phyloP scores from a whole-genome alignment of 495 filamentous ascomycete species.

The Hypoxylon crocopeplum region DNA sequence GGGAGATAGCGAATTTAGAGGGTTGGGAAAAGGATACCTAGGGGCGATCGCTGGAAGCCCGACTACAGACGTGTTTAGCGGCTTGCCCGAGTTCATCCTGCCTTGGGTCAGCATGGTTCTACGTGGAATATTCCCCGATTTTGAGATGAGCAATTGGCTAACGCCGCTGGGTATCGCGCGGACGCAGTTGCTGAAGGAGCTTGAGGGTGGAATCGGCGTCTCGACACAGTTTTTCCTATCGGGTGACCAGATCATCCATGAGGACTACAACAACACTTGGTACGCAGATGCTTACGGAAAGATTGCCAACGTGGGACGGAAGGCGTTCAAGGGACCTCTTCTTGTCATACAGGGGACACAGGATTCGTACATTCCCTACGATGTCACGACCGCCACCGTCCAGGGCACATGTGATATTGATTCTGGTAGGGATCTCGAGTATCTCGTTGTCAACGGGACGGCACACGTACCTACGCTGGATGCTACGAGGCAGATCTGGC shows the following conservation, averaged over 20 bases:
- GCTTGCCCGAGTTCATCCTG: constrained; percentile 16
- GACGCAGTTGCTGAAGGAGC: constrained; percentile 40
- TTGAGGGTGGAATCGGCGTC: constrained; percentile 39
- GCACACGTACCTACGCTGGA: constrained; percentile 48
- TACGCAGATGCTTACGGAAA: constrained; percentile 34
- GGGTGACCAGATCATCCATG: constrained; percentile 19
- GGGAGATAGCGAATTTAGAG: not conserved
- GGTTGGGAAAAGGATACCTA: constrained; percentile 46
- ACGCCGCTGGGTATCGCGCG: constrained; percentile 39
- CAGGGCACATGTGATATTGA: constrained; percentile 43
- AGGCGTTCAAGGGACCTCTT: constrained; percentile 51
- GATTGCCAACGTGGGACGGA: constrained; percentile 38
- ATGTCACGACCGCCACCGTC: constrained; percentile 39
- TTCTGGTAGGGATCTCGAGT: constrained; percentile 43
- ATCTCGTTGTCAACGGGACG: constrained; percentile 41
- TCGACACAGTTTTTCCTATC: constrained; percentile 35
- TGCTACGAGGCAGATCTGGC: constrained; percentile 46
- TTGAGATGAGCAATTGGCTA: constrained; percentile 37
- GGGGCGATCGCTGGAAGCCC: constrained; percentile 52
- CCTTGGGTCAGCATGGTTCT: constrained; percentile 27
- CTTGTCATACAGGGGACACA: constrained; percentile 53
- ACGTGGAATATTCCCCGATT: constrained; percentile 15
- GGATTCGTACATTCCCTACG: constrained; percentile 41
- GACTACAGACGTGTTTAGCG: constrained; percentile 39
- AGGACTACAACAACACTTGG: constrained; percentile 25